Conservation (phyloP, 768 basidiomycete species). For the Calocybe cyanea region DNA sequence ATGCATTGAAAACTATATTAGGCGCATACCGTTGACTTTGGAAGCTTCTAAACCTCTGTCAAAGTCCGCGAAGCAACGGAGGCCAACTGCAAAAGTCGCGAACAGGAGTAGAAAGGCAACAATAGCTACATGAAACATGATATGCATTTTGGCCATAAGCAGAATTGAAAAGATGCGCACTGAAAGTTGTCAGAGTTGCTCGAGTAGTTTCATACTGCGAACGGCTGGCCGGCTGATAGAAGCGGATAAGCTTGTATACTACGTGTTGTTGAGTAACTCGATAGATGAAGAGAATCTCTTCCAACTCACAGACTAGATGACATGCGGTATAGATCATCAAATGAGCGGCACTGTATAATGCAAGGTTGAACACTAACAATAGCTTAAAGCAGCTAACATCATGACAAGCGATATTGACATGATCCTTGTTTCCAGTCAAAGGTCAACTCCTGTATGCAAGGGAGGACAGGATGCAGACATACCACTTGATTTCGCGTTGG, state of each 20-base stretch:
- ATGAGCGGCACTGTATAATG: too few species aligned
- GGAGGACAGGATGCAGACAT: slow-evolving; percentile 2
- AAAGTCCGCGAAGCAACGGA: slow-evolving; percentile 80
- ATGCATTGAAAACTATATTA: slow-evolving; percentile 19
- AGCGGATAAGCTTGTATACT: slow-evolving; percentile 86
- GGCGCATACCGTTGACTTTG: slow-evolving; percentile 69
- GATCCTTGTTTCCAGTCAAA: slow-evolving; percentile 38
- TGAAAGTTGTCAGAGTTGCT: slow-evolving; percentile 77
- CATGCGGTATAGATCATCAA: background rate
- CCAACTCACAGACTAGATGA: slow-evolving; percentile 34
- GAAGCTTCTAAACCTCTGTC: slow-evolving; percentile 72
- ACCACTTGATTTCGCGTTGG: slow-evolving; percentile 80
- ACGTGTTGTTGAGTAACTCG: slow-evolving; percentile 1
- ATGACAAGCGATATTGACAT: slow-evolving; percentile 69
- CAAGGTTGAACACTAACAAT: slow-evolving; percentile 50
- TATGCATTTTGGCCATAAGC: background rate
- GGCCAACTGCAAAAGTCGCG: slow-evolving; percentile 69
- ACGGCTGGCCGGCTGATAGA: slow-evolving; percentile 61
- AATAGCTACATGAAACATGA: slow-evolving; percentile 45
- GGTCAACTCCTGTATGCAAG: background rate
- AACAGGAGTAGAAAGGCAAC: slow-evolving; percentile 73
- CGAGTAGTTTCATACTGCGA: slow-evolving; percentile 66
- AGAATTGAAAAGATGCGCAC: slow-evolving; percentile 37
- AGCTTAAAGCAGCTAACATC: slow-evolving; percentile 74
- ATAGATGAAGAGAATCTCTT: background rate